These are phyloP conservation scores for Cryptosporidium sp. DNA, from an alignment of 169 alveolate genomes.

Conservation along the genomic window DNA sequence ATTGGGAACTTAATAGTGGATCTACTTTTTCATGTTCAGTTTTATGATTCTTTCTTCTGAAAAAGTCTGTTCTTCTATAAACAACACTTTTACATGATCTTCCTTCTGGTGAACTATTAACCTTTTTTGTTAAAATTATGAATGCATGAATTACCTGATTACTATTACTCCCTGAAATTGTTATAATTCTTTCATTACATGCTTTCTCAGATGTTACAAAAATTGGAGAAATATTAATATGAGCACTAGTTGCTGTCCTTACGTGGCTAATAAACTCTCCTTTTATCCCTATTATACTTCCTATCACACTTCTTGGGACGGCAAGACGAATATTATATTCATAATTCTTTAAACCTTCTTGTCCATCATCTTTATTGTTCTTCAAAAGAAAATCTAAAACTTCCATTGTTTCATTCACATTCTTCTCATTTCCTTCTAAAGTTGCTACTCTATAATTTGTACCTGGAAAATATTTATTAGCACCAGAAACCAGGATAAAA, in stretches of 20 bases:
- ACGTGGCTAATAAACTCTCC: conserved; percentile 66
- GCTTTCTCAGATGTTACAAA: conserved; percentile 73
- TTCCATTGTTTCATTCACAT: conserved; percentile 64
- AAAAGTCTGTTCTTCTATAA: conserved; percentile 50
- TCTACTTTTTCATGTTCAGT: conserved; percentile 7
- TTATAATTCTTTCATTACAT: conserved; percentile 63
- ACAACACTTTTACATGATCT: conserved; percentile 54
- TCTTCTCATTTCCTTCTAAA: conserved; percentile 66
- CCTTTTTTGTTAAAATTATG: conserved; percentile 40
- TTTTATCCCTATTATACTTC: conserved; percentile 70
- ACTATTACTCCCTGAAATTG: conserved; percentile 32
- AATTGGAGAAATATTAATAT: conserved; percentile 68
- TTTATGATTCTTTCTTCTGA: conserved; percentile 21
- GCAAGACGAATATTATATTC: conserved; percentile 35
- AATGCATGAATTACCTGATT: conserved; percentile 61
- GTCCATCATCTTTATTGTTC: background rate
- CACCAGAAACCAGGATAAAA: conserved; percentile 52
- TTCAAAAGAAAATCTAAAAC: conserved; percentile 40
- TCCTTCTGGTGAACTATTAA: conserved; percentile 65
- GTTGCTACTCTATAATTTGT: conserved; percentile 72
- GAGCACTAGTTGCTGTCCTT: conserved; percentile 52
- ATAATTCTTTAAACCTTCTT: background rate
- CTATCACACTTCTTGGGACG: conserved; percentile 66
- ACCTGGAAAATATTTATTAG: conserved; percentile 64
- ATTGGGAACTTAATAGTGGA: conserved; percentile 39